phyloP scores from a whole-genome alignment of 116 monocot species.

The Posidonia oceanica region DNA sequence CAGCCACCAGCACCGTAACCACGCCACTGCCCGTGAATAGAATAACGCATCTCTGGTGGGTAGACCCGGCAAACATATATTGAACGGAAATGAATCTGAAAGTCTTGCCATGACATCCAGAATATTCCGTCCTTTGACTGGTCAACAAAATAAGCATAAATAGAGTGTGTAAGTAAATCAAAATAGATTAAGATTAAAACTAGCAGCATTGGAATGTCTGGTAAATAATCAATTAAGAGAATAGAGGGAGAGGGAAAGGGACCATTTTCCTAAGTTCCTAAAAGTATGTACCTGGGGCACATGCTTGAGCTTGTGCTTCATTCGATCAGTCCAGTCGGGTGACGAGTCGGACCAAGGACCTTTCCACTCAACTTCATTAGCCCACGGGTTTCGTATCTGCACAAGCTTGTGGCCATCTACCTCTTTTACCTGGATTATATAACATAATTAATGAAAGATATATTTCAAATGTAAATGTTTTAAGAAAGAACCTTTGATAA shows the following conservation, averaged over 20 bases:
- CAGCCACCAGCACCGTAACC: conserved; percentile 98
- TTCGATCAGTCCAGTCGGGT: conserved; percentile 92
- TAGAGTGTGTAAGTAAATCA: not conserved
- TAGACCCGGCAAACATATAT: conserved; percentile 99
- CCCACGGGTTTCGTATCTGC: conserved; percentile 99
- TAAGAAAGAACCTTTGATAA: conserved; percentile 1
- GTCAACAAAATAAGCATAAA: conserved; percentile 3
- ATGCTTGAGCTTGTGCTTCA: conserved; percentile 97
- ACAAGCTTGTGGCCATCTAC: conserved; percentile 99
- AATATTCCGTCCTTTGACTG: conserved; percentile 98
- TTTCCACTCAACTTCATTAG: conserved; percentile 99
- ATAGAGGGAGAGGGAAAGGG: no score
- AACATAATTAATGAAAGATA: not conserved
- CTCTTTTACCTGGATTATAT: conserved; percentile 65
- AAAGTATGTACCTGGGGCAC: conserved; percentile 54
- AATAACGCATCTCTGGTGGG: conserved; percentile 93
- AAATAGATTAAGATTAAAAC: not conserved
- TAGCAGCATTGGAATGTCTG: no score
- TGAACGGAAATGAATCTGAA: conserved; percentile 97
- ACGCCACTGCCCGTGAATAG: conserved; percentile 92
- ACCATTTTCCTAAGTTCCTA: no score
- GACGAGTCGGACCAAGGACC: conserved; percentile 99
- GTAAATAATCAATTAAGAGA: no score
- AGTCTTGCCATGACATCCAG: conserved; percentile 99
- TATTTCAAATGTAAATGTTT: not conserved